A percentile compares a stretch with the other conserved stretches of the same genome.
Evolutionary conservation across 108 stramenopile species (phyloP).

Genomic region (Nitzschia sp.): DNA sequence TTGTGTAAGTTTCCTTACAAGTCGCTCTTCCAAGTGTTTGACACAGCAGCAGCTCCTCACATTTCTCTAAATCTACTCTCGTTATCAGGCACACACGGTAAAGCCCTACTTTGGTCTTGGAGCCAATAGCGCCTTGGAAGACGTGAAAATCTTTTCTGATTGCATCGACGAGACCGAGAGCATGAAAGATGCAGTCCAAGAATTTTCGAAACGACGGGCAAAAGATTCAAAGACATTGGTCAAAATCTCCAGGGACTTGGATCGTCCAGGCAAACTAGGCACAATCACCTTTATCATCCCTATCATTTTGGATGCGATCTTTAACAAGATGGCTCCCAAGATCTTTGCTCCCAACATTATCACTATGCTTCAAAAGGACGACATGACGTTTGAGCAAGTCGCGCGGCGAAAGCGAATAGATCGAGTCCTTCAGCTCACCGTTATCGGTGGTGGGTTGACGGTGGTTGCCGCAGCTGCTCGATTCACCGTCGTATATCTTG

Average conservation of each 20-base stretch:
- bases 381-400: slow-evolving; percentile 52
- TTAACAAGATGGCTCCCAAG: slow-evolving; percentile 63
- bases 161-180: slow-evolving; percentile 39
- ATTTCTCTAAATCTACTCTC: not conserved
- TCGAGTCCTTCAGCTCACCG: slow-evolving; percentile 47
- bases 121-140: slow-evolving; percentile 93
- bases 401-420: slow-evolving; percentile 59
- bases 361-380: slow-evolving; percentile 79
- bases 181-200: slow-evolving; percentile 44
- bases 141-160: slow-evolving; percentile 53
- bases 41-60: not conserved
- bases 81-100: slow-evolving; percentile 55
- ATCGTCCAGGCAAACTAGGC: slow-evolving; percentile 81
- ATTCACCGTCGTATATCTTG: slow-evolving; percentile 2
- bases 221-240: slow-evolving; percentile 82
- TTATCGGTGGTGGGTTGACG: slow-evolving; percentile 22
- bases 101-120: slow-evolving; percentile 95
- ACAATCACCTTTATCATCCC: slow-evolving; percentile 83
- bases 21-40: not conserved
- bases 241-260: slow-evolving; percentile 72
- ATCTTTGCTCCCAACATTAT: slow-evolving; percentile 85
- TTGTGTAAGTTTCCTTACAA: slow-evolving; percentile 35
- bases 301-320: slow-evolving; percentile 85
- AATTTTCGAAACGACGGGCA: slow-evolving; percentile 69
- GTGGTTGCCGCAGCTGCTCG: slow-evolving; percentile 3